Base-by-base conservation (phyloP, 345 rosid genomes). In the Erysimum cheiranthoides region DNA sequence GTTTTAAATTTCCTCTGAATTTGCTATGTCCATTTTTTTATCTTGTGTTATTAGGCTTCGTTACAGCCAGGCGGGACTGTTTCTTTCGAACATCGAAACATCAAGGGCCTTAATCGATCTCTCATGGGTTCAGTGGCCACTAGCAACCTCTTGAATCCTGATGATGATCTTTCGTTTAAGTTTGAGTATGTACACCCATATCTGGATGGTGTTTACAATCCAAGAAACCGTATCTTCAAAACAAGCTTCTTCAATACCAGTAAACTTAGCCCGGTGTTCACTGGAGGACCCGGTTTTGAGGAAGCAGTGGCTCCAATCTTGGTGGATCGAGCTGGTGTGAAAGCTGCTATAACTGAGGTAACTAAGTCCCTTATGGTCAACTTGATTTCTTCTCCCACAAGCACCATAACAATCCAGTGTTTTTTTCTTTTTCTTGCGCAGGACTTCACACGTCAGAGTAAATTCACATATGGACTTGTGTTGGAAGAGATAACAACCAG, bases 81-180 rank as follows among this genome's bases (percentile, higher is more conserved):
- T 75, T 86, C 96, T 67, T 90, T 94, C 75, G 96, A 92, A 78
- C 99, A 92, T 65, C 85, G 92, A 40, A 94, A 94, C 82, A 86
- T 94, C 79, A 76, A 78, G 30, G 99, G 99, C 39, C 91, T 94
- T 43, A 92, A 94, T 67, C 85, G 99, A 61, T 94, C 99, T 67
- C 76, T 92, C 79, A 84, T 89, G 52, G 97, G 97, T 82, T 90
- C 97, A 35, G 82, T 94, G 52, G 86, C 97, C 62, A 92, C 97
- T 61, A 94, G 91, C 85, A 94, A 94, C 81, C 83, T 92, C 89
- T 82, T 90, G 71, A 87, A 86, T 74, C 93, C 97, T 58, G 97
- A 89, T 89, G 97, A 94, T 85, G 97, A 92, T 87, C 97, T 95
- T 77, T 85, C 99, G 51, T 94, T 94, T 79, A 92, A 94, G 86